A percentile compares a stretch with the other conserved stretches of the same genome.
phyloP scores from a whole-genome alignment of 208 protist genomes.

The Wallacemonas sp. region DNA sequence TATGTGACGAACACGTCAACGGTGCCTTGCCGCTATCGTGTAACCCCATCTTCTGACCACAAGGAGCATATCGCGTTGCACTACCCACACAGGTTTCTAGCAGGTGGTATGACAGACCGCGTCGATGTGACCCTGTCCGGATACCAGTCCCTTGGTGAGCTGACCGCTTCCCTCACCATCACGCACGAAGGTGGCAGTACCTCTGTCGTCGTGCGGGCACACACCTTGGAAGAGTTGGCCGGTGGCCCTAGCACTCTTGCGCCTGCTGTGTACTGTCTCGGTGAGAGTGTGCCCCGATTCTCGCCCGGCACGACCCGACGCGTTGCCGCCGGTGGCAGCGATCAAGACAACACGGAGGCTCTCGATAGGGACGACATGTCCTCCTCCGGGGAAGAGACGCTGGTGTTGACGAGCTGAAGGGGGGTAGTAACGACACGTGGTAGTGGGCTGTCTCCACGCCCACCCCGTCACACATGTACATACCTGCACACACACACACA shows the following conservation, averaged over 20 bases:
- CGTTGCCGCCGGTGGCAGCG: neutral
- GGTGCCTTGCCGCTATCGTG: slow-evolving; percentile 79
- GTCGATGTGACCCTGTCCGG: slow-evolving; percentile 51
- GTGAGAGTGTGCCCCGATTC: slow-evolving; percentile 21
- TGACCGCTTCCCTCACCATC: slow-evolving; percentile 20
- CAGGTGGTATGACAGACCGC: slow-evolving; percentile 62
- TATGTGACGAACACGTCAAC: slow-evolving; percentile 70
- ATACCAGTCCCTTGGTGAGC: slow-evolving; percentile 37
- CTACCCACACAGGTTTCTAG: slow-evolving; percentile 74
- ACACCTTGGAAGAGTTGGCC: slow-evolving; percentile 23
- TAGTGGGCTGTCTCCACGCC: too few species aligned
- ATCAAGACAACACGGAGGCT: neutral
- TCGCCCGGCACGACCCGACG: slow-evolving; percentile 30
- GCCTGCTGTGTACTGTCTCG: slow-evolving; percentile 20
- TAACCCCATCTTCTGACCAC: slow-evolving; percentile 22
- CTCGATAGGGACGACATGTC: too few species aligned
- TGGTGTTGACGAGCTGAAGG: too few species aligned
- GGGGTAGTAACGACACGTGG: too few species aligned
- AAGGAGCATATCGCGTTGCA: slow-evolving; percentile 33
- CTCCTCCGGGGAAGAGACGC: neutral
- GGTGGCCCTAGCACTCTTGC: neutral
- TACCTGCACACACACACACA: too few species aligned
- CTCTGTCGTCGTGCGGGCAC: slow-evolving; percentile 27
- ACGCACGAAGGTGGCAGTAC: slow-evolving; percentile 49
- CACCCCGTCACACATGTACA: too few species aligned